Conservation (phyloP, 805 yeast species). For the Yarrowia sp. region DNA sequence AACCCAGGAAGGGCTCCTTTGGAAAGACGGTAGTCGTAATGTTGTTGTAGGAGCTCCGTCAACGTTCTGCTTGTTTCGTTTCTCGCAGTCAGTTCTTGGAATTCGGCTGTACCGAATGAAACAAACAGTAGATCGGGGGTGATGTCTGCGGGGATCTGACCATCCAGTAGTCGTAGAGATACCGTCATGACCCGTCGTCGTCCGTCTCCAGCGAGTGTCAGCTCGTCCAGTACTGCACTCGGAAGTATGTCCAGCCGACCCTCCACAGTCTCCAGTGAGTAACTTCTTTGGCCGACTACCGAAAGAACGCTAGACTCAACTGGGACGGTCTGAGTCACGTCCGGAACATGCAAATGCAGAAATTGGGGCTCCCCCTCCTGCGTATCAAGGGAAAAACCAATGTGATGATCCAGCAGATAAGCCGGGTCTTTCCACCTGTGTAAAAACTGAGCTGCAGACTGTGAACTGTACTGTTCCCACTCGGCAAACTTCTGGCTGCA, state of each 20-base stretch:
- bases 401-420: neutral
- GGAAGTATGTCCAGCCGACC: slow-evolving; percentile 5
- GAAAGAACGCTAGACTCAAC: neutral
- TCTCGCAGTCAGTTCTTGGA: neutral
- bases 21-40: neutral
- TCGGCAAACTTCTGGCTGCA: neutral
- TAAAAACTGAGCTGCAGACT: neutral
- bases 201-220: neutral
- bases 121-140: neutral
- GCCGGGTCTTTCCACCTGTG: neutral
- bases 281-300: slow-evolving; percentile 18
- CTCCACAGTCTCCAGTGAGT: neutral
- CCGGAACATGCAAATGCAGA: slow-evolving; percentile 3
- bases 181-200: neutral
- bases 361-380: neutral
- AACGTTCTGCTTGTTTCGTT: neutral
- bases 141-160: neutral
- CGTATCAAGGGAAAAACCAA: neutral
- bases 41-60: neutral
- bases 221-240: neutral
- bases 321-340: neutral
- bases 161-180: neutral
- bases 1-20: slow-evolving; percentile 16
- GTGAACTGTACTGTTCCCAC: neutral
- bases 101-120: neutral